A percentile compares a stretch with the other conserved stretches of the same genome.
phyloP scores from a whole-genome alignment of 805 yeast species.

The Jamesozyma jinghongensis region DNA sequence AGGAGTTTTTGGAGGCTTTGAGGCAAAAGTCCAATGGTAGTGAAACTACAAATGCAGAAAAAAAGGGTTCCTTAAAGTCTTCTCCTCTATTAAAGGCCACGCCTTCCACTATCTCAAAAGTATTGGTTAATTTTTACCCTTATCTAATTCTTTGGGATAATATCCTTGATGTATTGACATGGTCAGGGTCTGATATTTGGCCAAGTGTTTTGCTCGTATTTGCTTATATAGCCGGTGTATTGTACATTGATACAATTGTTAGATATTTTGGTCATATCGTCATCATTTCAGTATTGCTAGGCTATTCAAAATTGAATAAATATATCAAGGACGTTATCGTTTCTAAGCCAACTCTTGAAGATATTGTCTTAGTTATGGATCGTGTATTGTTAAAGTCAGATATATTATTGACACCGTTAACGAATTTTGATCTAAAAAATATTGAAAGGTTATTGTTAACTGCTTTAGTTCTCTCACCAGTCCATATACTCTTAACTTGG shows the following conservation, averaged over 20 bases:
- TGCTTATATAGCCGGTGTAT: constrained; percentile 45
- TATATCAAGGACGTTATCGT: constrained; percentile 43
- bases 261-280: constrained; percentile 74
- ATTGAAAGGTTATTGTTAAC: constrained; percentile 74
- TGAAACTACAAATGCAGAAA: constrained; percentile 5
- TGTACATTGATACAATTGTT: constrained; percentile 65
- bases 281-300: constrained; percentile 46
- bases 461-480: constrained; percentile 76
- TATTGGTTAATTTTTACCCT: constrained; percentile 76
- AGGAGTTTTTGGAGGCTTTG: constrained; percentile 13
- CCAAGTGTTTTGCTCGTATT: constrained; percentile 46
- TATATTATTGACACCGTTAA: constrained; percentile 69
- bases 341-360: constrained; percentile 72
- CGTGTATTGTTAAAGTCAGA: constrained; percentile 69
- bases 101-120: constrained; percentile 83
- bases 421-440: constrained; percentile 70
- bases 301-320: constrained; percentile 51
- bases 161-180: constrained; percentile 63
- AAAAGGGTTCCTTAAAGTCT: constrained; percentile 25
- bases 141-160: constrained; percentile 69
- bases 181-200: constrained; percentile 88
- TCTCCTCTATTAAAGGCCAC: constrained; percentile 82
- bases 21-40: constrained; percentile 2
- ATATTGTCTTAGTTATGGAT: constrained; percentile 68
- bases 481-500: constrained; percentile 61